These are phyloP conservation scores for Aleurites moluccanus DNA, from an alignment of 441 rosid species.

Conservation along the genomic window DNA sequence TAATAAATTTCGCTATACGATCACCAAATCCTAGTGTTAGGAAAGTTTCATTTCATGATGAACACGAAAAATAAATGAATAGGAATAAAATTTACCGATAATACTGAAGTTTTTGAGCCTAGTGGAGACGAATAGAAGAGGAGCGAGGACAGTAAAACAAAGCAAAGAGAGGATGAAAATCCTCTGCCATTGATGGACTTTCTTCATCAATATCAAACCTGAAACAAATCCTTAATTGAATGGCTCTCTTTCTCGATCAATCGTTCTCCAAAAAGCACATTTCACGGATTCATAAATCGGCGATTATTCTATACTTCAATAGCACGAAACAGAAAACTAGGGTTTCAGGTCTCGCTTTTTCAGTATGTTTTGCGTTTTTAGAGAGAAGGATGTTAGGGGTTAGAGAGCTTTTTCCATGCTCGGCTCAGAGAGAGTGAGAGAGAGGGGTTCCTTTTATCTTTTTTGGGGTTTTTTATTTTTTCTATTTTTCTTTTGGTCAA, in stretches of 20 bases:
- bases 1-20: neutral
- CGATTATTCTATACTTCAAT: constrained; percentile 35
- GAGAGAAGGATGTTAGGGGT: constrained; percentile 12
- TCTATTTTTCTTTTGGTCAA: neutral
- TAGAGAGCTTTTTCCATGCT: constrained; percentile 41
- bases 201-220: constrained; percentile 55
- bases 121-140: constrained; percentile 59
- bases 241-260: constrained; percentile 20
- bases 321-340: constrained; percentile 38
- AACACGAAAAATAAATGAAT: neutral
- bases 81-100: constrained; percentile 37
- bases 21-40: neutral
- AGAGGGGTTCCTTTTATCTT: neutral
- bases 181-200: constrained; percentile 76
- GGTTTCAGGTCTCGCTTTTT: constrained; percentile 35
- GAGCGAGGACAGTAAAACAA: constrained; percentile 67
- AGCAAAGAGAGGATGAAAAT: constrained; percentile 71
- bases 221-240: neutral
- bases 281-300: constrained; percentile 29
- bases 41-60: neutral
- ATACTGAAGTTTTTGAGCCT: constrained; percentile 50
- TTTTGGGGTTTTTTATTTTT: neutral
- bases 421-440: constrained; percentile 13
- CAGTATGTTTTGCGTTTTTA: constrained; percentile 14
- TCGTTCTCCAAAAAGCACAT: constrained; percentile 45